A percentile compares a stretch with the other conserved stretches of the same genome.
phyloP scores from a whole-genome alignment of 2,329 filamentous ascomycete genomes.

The Microascus cirrosus region DNA sequence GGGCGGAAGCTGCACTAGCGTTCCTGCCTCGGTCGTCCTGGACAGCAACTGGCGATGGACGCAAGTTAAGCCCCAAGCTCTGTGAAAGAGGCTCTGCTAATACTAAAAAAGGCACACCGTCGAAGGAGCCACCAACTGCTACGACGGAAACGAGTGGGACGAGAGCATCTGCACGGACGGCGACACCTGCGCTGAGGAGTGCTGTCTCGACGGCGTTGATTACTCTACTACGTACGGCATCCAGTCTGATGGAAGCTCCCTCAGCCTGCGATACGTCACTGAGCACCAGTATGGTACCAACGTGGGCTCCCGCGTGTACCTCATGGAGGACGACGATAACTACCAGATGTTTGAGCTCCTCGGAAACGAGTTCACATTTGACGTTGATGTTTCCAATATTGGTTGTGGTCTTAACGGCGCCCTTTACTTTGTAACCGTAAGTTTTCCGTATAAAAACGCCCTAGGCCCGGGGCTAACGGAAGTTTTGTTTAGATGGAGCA shows the following conservation, averaged over 20 bases:
- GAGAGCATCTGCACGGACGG: constrained; percentile 23
- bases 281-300: constrained; percentile 29
- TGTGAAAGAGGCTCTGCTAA: background rate
- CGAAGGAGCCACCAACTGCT: constrained; percentile 31
- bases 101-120: constrained; percentile 20
- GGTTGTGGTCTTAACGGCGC: constrained; percentile 57
- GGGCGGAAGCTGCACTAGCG: constrained; percentile 35
- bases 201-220: constrained; percentile 33
- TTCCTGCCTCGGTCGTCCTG: constrained; percentile 39
- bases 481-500: constrained; percentile 28
- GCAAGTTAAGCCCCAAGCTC: background rate
- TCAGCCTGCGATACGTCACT: constrained; percentile 40
- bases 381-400: constrained; percentile 52
- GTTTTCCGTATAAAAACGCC: background rate
- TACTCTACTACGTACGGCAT: constrained; percentile 34
- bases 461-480: background rate
- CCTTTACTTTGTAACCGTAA: constrained; percentile 39
- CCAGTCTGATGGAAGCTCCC: constrained; percentile 28
- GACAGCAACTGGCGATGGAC: constrained; percentile 55
- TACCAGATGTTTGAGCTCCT: constrained; percentile 51
- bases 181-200: constrained; percentile 29
- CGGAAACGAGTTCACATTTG: constrained; percentile 54
- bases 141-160: constrained; percentile 28
- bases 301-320: constrained; percentile 40
- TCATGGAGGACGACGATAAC: constrained; percentile 40